Evolutionary conservation across 345 rosid species (phyloP), one percentile per base, ranked within the genome.

Genomic region (Salix purpurea): DNA sequence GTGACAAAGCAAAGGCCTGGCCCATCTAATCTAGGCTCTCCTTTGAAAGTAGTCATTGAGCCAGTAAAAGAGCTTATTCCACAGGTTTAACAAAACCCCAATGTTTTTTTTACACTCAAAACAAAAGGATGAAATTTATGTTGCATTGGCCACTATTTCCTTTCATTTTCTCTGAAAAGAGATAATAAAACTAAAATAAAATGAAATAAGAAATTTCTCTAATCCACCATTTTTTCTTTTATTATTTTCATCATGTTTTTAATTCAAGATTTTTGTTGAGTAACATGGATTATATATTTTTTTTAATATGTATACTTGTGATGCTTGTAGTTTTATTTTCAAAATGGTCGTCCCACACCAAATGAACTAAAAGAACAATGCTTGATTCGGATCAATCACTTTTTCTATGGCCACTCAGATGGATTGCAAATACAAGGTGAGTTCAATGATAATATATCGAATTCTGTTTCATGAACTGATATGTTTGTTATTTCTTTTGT

Each of bases 291-390:
- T 26, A 65, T 21, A 65, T 21, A n/a, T 71, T 4, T 65, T 46
- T 65, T 46, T 14, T 18, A 48, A 71, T 24, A 50, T 64, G 23
- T 24, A 54, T 32, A 66, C 28, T 69, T 39, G 54, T 67, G 84
- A 80, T 83, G 48, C 69, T 75, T 88, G 84, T 85, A 95, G 99
- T 96, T 96, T 88, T 96, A 96, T 83, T 96, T 96, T 84, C 89
- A 86, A 87, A 82, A 93, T 88, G 99, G 99, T 0, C 91, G 87
- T 2, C 97, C 98, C n/a, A 87, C 92, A 42, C 92, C 94, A 70
- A 88, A 83, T 76, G 99, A 91, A 71, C 80, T 92, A 8, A 96
- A 88, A 79, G 98, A 93, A 65, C 93, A 90, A 80, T 86, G 86
- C 77, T 72, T 92, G 85, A 73, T 83, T 81, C 87, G 91, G 83